A percentile compares a stretch with the other conserved stretches of the same genome.
Conservation (phyloP, 345 rosid genomes). For the Hypericum androsaemum region DNA sequence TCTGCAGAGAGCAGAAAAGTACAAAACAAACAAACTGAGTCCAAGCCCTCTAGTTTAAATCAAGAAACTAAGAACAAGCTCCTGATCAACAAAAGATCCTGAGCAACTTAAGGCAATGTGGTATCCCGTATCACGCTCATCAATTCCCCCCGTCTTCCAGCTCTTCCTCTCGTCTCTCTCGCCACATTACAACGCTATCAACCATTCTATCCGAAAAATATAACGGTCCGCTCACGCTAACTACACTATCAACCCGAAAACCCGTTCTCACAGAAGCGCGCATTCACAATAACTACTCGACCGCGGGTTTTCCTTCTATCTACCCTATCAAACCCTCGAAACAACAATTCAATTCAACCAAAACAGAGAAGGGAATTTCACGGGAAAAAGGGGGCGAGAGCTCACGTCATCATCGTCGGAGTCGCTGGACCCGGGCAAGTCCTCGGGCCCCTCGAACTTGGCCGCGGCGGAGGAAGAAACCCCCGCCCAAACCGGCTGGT, state of each 20-base stretch:
- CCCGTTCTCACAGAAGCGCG: no score
- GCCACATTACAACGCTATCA: no score
- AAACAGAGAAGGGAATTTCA: neutral
- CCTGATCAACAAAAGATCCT: no score
- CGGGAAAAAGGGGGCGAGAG: neutral
- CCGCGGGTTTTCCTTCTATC: neutral
- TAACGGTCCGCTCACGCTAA: no score
- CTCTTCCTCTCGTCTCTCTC: no score
- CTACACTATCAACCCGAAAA: no score
- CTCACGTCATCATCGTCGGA: slow-evolving; percentile 54
- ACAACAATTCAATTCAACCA: neutral
- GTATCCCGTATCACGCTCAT: no score
- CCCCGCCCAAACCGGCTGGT: slow-evolving; percentile 43
- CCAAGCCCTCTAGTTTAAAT: neutral
- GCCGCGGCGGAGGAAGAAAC: slow-evolving; percentile 27
- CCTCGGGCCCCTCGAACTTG: slow-evolving; percentile 37
- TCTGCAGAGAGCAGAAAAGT: slow-evolving; percentile 25
- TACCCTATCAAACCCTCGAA: neutral
- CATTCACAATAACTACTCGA: no score
- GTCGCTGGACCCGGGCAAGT: slow-evolving; percentile 64
- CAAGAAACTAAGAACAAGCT: no score
- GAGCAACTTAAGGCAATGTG: no score
- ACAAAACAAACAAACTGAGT: neutral
- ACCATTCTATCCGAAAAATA: no score
- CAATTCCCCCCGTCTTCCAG: no score